Conservation (phyloP, 495 filamentous ascomycete species). For the Aspergillus egyptiacus region DNA sequence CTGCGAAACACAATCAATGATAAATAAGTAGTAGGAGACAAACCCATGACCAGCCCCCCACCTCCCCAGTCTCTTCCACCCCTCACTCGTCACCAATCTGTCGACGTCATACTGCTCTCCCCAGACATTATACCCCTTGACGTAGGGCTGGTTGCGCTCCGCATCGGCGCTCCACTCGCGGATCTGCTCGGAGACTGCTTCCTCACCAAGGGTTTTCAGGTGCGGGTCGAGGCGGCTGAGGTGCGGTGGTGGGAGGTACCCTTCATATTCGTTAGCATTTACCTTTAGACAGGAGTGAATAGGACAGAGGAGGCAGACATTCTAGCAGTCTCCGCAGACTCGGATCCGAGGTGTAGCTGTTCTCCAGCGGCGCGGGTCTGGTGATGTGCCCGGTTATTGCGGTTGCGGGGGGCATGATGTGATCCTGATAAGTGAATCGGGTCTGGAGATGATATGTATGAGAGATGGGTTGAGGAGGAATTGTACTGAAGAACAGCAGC, state of each 20-base stretch:
- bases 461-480: neutral
- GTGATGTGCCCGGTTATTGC: constrained; percentile 32
- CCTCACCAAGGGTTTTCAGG: constrained; percentile 26
- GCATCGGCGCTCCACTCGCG: constrained; percentile 34
- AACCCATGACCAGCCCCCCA: constrained; percentile 31
- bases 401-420: constrained; percentile 21
- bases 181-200: constrained; percentile 29
- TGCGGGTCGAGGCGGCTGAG: constrained; percentile 19
- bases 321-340: constrained; percentile 23
- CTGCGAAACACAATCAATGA: neutral
- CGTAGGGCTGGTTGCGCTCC: constrained; percentile 32
- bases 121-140: constrained; percentile 37
- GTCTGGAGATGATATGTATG: neutral
- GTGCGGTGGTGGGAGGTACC: constrained; percentile 25
- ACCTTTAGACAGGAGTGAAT: no score
- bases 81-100: constrained; percentile 35
- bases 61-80: constrained; percentile 36
- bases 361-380: constrained; percentile 22
- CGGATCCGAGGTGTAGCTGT: constrained; percentile 30
- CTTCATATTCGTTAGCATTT: no score
- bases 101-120: constrained; percentile 35
- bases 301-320: no score
- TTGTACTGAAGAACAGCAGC: neutral
- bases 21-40: neutral
- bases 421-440: no score